Conservation (phyloP, 495 filamentous ascomycete species). For the Hyaloscypha variabilis region DNA sequence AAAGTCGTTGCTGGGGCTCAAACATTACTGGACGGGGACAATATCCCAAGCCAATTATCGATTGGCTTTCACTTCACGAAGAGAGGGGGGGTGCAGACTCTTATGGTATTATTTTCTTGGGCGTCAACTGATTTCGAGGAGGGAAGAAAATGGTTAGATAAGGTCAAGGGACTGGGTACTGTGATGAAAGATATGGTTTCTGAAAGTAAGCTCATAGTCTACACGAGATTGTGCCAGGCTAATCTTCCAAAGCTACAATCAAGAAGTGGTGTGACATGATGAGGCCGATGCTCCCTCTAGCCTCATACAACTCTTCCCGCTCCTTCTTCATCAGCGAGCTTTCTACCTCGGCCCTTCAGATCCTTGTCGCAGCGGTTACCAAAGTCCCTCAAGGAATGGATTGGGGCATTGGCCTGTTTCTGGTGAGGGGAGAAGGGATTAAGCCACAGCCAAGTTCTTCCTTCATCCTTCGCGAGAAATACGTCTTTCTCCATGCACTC, state of each 20-base stretch:
- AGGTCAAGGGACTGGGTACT: not conserved
- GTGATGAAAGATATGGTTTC: constrained; percentile 1
- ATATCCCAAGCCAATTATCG: not conserved
- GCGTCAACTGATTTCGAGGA: not conserved
- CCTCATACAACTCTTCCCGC: not conserved
- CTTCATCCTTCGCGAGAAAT: not conserved
- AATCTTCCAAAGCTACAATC: not conserved
- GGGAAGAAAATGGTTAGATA: not conserved
- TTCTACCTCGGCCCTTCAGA: not conserved
- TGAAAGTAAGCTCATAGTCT: not conserved
- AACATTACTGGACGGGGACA: not conserved
- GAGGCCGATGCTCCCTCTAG: not conserved
- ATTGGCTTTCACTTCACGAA: not conserved
- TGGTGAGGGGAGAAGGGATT: not conserved
- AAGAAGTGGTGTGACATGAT: not conserved
- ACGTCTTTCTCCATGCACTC: not conserved
- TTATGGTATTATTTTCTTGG: not conserved
- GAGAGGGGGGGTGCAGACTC: not conserved
- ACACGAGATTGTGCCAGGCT: not conserved
- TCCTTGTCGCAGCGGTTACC: not conserved
- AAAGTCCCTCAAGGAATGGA: not conserved
- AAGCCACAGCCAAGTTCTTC: not conserved
- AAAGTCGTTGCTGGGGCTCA: not conserved
- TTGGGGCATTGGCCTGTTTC: not conserved
- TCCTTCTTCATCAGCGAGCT: not conserved